These are phyloP conservation scores for Candida andamanensis DNA, from an alignment of 805 yeast genomes.

Conservation along the genomic window DNA sequence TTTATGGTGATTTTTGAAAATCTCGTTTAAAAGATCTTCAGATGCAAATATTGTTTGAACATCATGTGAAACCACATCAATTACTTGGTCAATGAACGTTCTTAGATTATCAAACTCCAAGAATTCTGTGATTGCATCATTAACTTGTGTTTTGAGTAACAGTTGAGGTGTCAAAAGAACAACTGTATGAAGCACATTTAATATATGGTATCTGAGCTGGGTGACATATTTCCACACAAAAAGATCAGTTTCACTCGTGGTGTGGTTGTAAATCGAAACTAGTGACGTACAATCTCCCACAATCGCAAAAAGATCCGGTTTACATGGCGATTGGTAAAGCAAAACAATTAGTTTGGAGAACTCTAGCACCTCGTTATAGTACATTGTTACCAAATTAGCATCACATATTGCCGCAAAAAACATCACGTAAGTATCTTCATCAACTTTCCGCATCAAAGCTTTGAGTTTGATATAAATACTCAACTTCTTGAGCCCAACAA, in stretches of 20 bases:
- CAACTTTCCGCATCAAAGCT: neutral
- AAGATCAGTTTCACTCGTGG: too few species aligned
- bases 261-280: neutral
- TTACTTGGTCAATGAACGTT: too few species aligned
- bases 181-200: constrained; percentile 3
- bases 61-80: too few species aligned
- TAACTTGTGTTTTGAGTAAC: too few species aligned
- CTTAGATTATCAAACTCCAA: too few species aligned
- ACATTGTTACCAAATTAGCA: constrained; percentile 21
- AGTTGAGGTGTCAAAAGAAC: too few species aligned
- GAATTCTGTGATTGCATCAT: too few species aligned
- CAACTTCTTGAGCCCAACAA: constrained; percentile 3
- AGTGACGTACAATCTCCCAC: too few species aligned
- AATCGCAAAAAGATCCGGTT: too few species aligned
- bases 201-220: constrained; percentile 4
- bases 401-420: constrained; percentile 20
- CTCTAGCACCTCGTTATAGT: constrained; percentile 2
- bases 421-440: constrained; percentile 1
- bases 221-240: neutral
- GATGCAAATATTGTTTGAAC: too few species aligned
- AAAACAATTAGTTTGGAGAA: constrained; percentile 2
- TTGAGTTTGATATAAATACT: constrained; percentile 4
- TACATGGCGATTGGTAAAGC: neutral
- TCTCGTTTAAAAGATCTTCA: constrained; percentile 1
- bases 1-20: constrained; percentile 4